Evolutionary conservation across 305 asterid genomes (phyloP).

Genomic region (Rubia peregrina): DNA sequence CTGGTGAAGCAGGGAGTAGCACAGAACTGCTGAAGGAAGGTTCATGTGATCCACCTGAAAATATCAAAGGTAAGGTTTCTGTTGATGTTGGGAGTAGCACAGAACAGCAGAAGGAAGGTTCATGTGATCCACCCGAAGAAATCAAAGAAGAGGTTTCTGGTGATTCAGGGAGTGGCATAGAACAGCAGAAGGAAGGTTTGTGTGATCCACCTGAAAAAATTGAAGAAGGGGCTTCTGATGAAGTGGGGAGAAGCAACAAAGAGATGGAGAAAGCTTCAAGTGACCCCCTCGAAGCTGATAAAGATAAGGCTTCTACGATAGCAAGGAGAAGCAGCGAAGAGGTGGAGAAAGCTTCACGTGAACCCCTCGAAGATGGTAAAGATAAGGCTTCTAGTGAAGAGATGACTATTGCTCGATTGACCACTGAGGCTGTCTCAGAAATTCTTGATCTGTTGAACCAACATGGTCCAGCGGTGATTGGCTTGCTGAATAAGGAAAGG

Average conservation of each 20-base stretch:
- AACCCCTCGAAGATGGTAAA: neutral
- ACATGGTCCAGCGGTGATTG: neutral
- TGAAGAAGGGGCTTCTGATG: neutral
- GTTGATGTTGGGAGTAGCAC: neutral
- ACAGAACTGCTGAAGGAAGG: neutral
- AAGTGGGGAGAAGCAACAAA: neutral
- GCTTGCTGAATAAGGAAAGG: neutral
- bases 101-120: too few relatives aligned
- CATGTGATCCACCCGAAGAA: too few relatives aligned
- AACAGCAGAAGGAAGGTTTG: too few relatives aligned
- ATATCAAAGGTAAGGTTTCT: neutral
- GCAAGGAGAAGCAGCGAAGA: too few relatives aligned
- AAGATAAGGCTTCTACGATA: neutral
- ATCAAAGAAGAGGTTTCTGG: neutral
- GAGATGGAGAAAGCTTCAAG: neutral
- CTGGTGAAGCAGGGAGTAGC: constrained; percentile 9
- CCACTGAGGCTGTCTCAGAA: too few relatives aligned
- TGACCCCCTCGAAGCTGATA: neutral
- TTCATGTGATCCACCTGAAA: neutral
- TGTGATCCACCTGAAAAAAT: too few relatives aligned
- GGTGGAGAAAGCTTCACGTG: too few relatives aligned
- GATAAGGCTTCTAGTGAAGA: neutral
- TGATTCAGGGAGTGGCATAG: neutral
- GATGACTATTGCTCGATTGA: too few relatives aligned
- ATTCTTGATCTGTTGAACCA: too few relatives aligned